Evolutionary conservation across 129 eudicot species (phyloP).

Genomic region (Silybum marianum): DNA sequence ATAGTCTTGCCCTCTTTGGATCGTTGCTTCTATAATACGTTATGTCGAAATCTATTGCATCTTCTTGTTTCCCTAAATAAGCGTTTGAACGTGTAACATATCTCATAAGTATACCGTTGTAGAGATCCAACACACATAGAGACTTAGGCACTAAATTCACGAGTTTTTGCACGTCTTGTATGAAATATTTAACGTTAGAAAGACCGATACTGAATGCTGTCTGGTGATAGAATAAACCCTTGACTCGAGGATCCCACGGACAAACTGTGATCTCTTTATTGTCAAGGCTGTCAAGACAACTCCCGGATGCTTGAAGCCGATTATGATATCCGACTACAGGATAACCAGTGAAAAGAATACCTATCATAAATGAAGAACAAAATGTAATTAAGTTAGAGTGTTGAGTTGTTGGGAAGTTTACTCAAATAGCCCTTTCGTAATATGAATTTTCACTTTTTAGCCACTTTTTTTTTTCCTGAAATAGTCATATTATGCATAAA

Average conservation of each 20-base stretch:
- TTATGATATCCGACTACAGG: slow-evolving; percentile 75
- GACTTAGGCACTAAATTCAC: slow-evolving; percentile 54
- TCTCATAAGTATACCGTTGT: slow-evolving; percentile 79
- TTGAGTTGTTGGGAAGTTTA: background rate
- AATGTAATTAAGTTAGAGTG: background rate
- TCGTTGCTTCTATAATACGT: slow-evolving; percentile 76
- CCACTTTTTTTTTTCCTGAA: no score
- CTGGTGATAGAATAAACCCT: slow-evolving; percentile 74
- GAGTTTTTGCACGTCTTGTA: slow-evolving; percentile 63
- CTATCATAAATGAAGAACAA: slow-evolving; percentile 12
- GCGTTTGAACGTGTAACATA: slow-evolving; percentile 62
- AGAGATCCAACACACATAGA: slow-evolving; percentile 55
- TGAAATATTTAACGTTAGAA: slow-evolving; percentile 55
- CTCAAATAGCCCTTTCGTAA: no score
- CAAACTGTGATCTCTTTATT: slow-evolving; percentile 54
- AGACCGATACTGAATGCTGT: slow-evolving; percentile 55
- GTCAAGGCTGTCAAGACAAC: slow-evolving; percentile 56
- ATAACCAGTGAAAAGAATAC: slow-evolving; percentile 51
- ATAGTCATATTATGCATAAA: no score
- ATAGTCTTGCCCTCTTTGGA: slow-evolving; percentile 60
- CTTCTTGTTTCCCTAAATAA: slow-evolving; percentile 74
- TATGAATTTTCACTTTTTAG: no score
- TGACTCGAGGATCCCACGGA: slow-evolving; percentile 74
- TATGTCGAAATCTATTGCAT: slow-evolving; percentile 70
- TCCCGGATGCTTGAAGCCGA: slow-evolving; percentile 78